Base-by-base conservation (phyloP, 1,139 yeast species). In the Taiozyma sp. region DNA sequence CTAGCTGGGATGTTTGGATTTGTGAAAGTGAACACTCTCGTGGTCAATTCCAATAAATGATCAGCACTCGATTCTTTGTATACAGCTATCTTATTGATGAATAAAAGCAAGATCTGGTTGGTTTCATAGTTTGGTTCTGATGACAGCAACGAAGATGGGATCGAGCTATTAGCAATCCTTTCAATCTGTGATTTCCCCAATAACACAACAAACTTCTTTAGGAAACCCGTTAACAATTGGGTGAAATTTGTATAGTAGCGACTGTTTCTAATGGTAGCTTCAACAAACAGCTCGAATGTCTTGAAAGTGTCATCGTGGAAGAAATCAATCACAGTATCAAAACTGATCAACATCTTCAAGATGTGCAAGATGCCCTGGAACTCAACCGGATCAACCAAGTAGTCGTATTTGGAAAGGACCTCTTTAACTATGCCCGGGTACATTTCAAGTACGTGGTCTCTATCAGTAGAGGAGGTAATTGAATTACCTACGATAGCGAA, bases 401-500 rank as follows among this genome's bases (percentile, higher is more conserved):
- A 51, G 23, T 53, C 48, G 32, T 58, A 58, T 45, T 60, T 61
- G 7, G 38, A 7, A 5, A 61, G 39, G 2, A 55, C 41, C 2
- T 27, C 10, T 2, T 47, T 39, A 12, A 63, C 48, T 23, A 65
- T 23, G 3, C 51, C 38, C 23, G 66, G 65, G 8, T 50, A 44
- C 13, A 10, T 43, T 0, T 51, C 52, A 9, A 65, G 43, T 0
- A 63, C n/a, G 4, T 30, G 36, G 22, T 54, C 50, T 45, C 65
- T 58, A 30, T 59, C 60, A 1, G 46, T 23, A 1, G 51, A 30
- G 2, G 60, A 57, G 7, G 54, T 45, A 9, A 65, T 61, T 6
- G 65, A 62, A 38, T 65, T 65, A 1, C 65, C 64, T 3, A 64
- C 4, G n/a, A 65, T 59, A 10, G 57, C 38, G 43, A 60, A 53